phyloP scores from a whole-genome alignment of 164 flowering plant species.

The Cinnamomum micranthum region DNA sequence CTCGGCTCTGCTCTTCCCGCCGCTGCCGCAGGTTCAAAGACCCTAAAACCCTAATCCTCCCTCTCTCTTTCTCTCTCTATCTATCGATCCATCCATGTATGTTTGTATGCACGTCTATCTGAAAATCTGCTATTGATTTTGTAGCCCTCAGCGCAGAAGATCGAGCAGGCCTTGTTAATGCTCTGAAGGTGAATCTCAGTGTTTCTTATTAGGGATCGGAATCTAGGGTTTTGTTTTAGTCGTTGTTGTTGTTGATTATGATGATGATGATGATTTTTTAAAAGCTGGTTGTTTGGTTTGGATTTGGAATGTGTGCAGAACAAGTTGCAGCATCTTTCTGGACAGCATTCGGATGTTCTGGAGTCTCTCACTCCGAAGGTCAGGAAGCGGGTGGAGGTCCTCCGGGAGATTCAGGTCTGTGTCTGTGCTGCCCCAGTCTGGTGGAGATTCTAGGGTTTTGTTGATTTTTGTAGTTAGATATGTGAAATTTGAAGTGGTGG shows the following conservation, averaged over 20 bases:
- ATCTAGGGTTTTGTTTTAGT: not conserved
- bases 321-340: slow-evolving; percentile 40
- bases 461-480: not conserved
- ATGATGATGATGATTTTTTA: not conserved
- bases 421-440: no score
- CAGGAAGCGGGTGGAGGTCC: slow-evolving; percentile 43
- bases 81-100: no score
- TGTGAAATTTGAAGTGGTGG: no score
- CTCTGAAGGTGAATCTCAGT: slow-evolving; percentile 28
- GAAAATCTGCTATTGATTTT: not conserved
- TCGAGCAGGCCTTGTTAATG: slow-evolving; percentile 41
- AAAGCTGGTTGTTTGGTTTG: not conserved
- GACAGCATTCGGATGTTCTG: slow-evolving; percentile 38
- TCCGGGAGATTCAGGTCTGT: slow-evolving; percentile 45
- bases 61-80: not conserved
- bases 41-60: not conserved
- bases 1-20: slow-evolving; percentile 31
- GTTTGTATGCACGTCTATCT: not conserved
- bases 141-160: slow-evolving; percentile 39
- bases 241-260: not conserved
- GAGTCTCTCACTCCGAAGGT: slow-evolving; percentile 38
- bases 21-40: slow-evolving; percentile 22
- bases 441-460: not conserved
- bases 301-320: slow-evolving; percentile 19
- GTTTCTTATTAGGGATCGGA: not conserved